A percentile compares a stretch with the other conserved stretches of the same genome.
phyloP scores from a whole-genome alignment of 2,329 filamentous ascomycete species.

The Celoporthe dispersa region DNA sequence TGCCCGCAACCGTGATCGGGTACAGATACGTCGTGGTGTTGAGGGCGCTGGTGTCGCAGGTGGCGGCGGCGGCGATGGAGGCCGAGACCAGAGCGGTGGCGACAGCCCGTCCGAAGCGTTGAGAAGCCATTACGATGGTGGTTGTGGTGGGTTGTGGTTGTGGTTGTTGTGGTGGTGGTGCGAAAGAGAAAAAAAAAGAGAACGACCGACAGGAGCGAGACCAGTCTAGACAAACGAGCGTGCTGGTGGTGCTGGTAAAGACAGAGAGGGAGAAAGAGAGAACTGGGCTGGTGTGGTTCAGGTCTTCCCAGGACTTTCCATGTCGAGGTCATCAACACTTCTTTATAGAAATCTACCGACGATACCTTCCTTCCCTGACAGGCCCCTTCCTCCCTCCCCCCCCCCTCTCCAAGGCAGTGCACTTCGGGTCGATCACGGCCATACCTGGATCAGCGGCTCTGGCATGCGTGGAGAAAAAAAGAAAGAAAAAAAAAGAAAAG shows the following conservation, averaged over 20 bases:
- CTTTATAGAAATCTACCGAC: not conserved
- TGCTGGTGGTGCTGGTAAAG: not conserved
- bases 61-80: constrained; percentile 14
- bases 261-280: not conserved
- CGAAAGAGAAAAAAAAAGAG: not conserved
- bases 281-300: not conserved
- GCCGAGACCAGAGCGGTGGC: constrained; percentile 21
- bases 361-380: no score
- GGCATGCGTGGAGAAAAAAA: no score
- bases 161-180: no score
- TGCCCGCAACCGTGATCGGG: constrained; percentile 8
- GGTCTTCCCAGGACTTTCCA: not conserved
- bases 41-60: constrained; percentile 16
- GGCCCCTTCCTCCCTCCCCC: no score
- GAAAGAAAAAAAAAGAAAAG: not conserved
- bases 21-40: constrained; percentile 15
- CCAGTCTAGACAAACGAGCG: not conserved
- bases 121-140: not conserved
- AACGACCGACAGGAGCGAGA: not conserved
- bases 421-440: not conserved
- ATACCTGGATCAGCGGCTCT: not conserved
- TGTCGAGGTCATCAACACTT: not conserved
- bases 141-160: not conserved
- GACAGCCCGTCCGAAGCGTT: constrained; percentile 8
- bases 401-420: not conserved